These are phyloP conservation scores for Aethionema arabicum DNA, from an alignment of 345 rosid genomes.

Conservation along the genomic window DNA sequence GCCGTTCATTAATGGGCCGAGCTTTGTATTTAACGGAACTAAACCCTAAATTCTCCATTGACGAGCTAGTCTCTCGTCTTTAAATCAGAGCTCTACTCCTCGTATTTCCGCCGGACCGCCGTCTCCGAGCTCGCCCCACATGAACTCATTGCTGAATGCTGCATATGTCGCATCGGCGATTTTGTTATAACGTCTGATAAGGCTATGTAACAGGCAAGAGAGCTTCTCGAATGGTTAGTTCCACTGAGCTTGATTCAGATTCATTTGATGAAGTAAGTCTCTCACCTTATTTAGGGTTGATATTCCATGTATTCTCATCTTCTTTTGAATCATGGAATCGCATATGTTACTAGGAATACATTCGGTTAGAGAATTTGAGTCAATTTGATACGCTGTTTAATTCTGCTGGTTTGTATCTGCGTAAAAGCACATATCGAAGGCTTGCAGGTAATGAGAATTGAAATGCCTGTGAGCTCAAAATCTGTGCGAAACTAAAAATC, in stretches of 20 bases:
- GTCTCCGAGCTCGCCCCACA: slow-evolving; percentile 47
- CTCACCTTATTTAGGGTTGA: background rate
- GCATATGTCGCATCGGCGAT: slow-evolving; percentile 64
- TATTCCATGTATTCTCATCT: background rate
- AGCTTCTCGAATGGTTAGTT: slow-evolving; percentile 71
- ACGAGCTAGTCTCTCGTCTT: slow-evolving; percentile 48
- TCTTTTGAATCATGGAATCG: slow-evolving; percentile 1
- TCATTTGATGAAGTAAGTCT: slow-evolving; percentile 64
- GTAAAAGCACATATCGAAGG: too few species aligned
- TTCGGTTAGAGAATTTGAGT: slow-evolving; percentile 79
- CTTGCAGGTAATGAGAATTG: too few species aligned
- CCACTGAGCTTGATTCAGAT: slow-evolving; percentile 4
- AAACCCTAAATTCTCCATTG: slow-evolving; percentile 38
- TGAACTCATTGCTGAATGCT: slow-evolving; percentile 38
- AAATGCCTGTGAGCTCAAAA: too few species aligned
- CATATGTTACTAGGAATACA: slow-evolving; percentile 62
- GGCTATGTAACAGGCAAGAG: slow-evolving; percentile 66
- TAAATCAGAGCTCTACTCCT: slow-evolving; percentile 31
- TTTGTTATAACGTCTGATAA: slow-evolving; percentile 64
- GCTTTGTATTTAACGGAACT: background rate
- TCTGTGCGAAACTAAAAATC: too few species aligned
- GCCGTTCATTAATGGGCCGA: slow-evolving; percentile 15
- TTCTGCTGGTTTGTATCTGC: slow-evolving; percentile 46
- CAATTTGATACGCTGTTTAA: slow-evolving; percentile 70
- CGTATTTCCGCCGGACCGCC: slow-evolving; percentile 43